These are phyloP conservation scores for Rhizopogon hawkerae DNA, from an alignment of 1,284 basidiomycete genomes.

Conservation along the genomic window DNA sequence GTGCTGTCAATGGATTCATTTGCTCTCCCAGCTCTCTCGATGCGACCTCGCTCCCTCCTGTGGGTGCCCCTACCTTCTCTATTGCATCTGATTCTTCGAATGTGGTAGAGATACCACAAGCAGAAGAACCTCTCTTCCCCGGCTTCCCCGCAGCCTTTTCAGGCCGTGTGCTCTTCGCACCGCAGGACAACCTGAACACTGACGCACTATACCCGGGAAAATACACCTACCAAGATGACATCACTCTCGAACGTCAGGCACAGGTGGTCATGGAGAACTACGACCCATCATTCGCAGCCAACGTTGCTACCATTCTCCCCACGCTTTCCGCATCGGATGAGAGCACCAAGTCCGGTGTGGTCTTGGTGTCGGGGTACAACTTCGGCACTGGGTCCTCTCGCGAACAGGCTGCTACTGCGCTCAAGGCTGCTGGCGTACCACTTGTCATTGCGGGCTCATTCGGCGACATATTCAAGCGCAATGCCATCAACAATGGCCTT, in stretches of 20 bases:
- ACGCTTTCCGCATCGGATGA: conserved; percentile 12
- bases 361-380: conserved; percentile 94
- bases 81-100: conserved; percentile 32
- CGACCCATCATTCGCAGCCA: conserved; percentile 77
- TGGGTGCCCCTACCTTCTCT: conserved; percentile 52
- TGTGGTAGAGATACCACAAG: conserved; percentile 20
- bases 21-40: conserved; percentile 74
- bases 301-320: conserved; percentile 51
- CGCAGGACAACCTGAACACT: conserved; percentile 97
- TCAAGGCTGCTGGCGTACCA: conserved; percentile 90
- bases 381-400: conserved; percentile 99
- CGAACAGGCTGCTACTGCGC: conserved; percentile 96
- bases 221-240: conserved; percentile 99
- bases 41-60: conserved; percentile 42
- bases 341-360: conserved; percentile 47
- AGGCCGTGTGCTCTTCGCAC: conserved; percentile 84
- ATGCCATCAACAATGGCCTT: conserved; percentile 97
- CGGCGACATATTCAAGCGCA: conserved; percentile 98
- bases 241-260: conserved; percentile 89
- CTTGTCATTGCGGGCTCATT: conserved; percentile 95
- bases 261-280: conserved; percentile 99
- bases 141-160: conserved; percentile 81
- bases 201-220: conserved; percentile 99
- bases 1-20: conserved; percentile 88
- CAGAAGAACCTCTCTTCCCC: conserved; percentile 56